Base-by-base conservation (phyloP, 345 rosid species). In the Salix arbutifolia region DNA sequence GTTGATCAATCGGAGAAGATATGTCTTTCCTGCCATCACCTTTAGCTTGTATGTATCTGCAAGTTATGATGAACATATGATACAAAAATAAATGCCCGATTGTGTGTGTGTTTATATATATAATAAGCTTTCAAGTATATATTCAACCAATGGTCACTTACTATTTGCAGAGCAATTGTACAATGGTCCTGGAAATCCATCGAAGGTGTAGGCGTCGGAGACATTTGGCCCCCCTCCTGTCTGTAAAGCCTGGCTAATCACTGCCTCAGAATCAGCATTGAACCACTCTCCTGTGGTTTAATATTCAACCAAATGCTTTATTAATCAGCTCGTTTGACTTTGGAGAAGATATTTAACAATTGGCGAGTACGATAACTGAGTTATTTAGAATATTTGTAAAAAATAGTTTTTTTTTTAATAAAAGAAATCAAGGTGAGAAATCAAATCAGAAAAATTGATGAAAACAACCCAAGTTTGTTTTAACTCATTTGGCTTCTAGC, bases 181-280 rank as follows among this genome's bases (percentile, higher is more conserved):
- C 23, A 90, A 81, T 37, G 94, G 96, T 40, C 98, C 98, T 25
- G 96, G 94, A 28, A 91, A 84, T 13, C 97, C 94, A 75, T 92
- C 90, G 26, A 94, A 71, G 10, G 91, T 90, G 85, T 86, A 91
- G 62, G 97, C 93, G 50, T 94, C 91, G 2, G 96, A 90, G 0
- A 88, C 89, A 84, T 92, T 94, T 7, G 97, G 94, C 10, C 88
- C 91, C 9, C 3, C 87, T 65, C 97, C 96, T 0, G 91, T 89
- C 66, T 83, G 91, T 21, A 94, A 86, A 38, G 97, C 86, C 72
- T 91, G 96, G 48, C 80, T 88, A 33, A 91, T 7, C 14, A 91
- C 68, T 21, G 92, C 90, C 83, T 84, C 92, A 19, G 91, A 80
- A 83, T 91, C 97, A 40, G 85, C 79, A 77, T 87, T 89, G 60